phyloP scores from a whole-genome alignment of 768 basidiomycete species.

The Albatrellus ellisii region DNA sequence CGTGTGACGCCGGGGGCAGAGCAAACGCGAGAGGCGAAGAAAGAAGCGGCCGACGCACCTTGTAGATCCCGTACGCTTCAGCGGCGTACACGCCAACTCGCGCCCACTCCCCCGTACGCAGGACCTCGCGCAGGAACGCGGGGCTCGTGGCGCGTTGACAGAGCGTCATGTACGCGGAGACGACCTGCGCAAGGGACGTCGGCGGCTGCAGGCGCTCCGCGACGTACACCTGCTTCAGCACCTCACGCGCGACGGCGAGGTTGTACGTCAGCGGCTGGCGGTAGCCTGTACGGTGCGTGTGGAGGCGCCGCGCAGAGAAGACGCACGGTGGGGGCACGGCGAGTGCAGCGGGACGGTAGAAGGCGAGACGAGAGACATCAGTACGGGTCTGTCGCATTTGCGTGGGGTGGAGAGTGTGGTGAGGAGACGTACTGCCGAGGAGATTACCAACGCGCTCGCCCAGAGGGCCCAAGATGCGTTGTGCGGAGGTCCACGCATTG shows the following conservation, averaged over 20 bases:
- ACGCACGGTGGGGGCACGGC: not conserved
- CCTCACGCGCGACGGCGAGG: constrained; percentile 59
- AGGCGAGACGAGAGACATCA: not conserved
- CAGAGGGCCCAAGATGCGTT: constrained; percentile 33
- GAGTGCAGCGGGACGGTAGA: not conserved
- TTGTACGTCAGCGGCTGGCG: constrained; percentile 71
- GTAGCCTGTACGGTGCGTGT: constrained; percentile 39
- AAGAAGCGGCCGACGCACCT: constrained; percentile 31
- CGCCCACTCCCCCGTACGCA: constrained; percentile 51
- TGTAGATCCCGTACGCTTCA: constrained; percentile 87
- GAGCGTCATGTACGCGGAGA: constrained; percentile 48
- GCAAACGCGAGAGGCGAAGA: no score
- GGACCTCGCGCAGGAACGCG: constrained; percentile 46
- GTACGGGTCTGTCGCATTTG: not conserved
- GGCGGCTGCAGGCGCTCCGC: constrained; percentile 53
- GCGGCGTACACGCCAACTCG: constrained; percentile 62
- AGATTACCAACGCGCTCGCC: constrained; percentile 42
- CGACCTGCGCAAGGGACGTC: constrained; percentile 35
- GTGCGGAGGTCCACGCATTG: constrained; percentile 36
- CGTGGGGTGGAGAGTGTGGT: not conserved
- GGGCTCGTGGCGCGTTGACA: constrained; percentile 46
- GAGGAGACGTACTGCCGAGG: constrained; percentile 38
- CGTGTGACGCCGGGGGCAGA: no score
- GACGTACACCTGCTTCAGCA: constrained; percentile 44
- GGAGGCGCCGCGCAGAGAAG: not conserved